Evolutionary conservation across 805 yeast genomes (phyloP).

Genomic region (Saccharomycodes ludwigii): DNA sequence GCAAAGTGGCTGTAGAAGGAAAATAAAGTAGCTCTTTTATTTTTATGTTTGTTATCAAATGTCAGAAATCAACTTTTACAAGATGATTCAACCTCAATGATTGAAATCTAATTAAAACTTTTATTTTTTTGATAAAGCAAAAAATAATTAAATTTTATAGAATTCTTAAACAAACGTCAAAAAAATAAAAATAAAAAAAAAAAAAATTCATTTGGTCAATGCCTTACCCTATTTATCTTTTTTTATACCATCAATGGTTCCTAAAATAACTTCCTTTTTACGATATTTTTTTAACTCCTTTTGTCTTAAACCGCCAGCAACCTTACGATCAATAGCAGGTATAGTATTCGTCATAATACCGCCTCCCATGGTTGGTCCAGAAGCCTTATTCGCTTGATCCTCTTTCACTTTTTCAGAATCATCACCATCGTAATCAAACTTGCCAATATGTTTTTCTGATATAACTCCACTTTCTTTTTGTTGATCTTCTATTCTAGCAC

Average conservation of each 20-base stretch:
- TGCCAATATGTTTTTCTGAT: slow-evolving; percentile 17
- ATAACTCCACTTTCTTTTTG: slow-evolving; percentile 37
- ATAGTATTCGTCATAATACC: too few species aligned
- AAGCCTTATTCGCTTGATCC: too few species aligned
- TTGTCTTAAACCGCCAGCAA: slow-evolving; percentile 32
- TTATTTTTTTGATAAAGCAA: background rate
- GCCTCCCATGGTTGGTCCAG: too few species aligned
- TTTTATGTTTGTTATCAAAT: too few species aligned
- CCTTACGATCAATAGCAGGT: slow-evolving; percentile 41
- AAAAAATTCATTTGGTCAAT: background rate
- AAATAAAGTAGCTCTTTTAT: too few species aligned
- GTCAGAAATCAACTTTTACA: too few species aligned
- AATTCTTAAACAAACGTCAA: too few species aligned
- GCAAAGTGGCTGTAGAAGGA: too few species aligned
- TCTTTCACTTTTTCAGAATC: slow-evolving; percentile 11
- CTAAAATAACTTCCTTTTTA: slow-evolving; percentile 61
- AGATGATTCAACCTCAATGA: too few species aligned
- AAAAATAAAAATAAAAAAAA: background rate
- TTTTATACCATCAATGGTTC: slow-evolving; percentile 34
- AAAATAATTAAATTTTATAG: background rate
- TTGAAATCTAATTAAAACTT: too few species aligned
- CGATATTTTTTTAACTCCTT: slow-evolving; percentile 32
- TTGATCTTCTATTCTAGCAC: slow-evolving; percentile 64
- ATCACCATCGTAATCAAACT: slow-evolving; percentile 1
- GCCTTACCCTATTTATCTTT: slow-evolving; percentile 9